A percentile compares a stretch with the other conserved stretches of the same genome.
Evolutionary conservation across 352 stramenopile species (phyloP).

Genomic region (Poterioochromonas sp.): DNA sequence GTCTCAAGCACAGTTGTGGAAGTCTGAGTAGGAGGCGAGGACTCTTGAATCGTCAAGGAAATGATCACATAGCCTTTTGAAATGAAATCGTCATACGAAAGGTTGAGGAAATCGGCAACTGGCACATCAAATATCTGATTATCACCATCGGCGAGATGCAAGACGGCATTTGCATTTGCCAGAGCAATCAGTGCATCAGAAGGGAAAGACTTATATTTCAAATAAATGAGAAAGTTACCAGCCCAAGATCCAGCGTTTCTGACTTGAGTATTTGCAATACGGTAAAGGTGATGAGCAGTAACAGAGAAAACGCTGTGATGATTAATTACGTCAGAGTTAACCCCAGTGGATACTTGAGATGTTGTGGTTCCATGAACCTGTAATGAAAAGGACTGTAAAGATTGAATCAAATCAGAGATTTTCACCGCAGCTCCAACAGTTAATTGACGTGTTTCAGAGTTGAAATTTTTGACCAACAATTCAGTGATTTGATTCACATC

Average conservation of each 20-base stretch:
- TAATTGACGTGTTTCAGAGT: not conserved
- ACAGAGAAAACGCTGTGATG: slow-evolving; percentile 46
- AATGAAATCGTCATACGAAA: not conserved
- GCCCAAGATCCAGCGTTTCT: slow-evolving; percentile 49
- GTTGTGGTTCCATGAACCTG: no score
- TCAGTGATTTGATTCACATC: slow-evolving; percentile 39
- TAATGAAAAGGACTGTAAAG: not conserved
- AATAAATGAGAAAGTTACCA: slow-evolving; percentile 48
- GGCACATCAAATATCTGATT: not conserved
- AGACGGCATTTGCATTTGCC: slow-evolving; percentile 45
- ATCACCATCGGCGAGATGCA: slow-evolving; percentile 35
- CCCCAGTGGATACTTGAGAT: not conserved
- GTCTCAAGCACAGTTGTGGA: slow-evolving; percentile 35
- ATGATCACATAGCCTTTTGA: not conserved
- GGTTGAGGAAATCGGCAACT: slow-evolving; percentile 1
- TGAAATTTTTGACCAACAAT: not conserved
- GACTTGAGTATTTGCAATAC: slow-evolving; percentile 58
- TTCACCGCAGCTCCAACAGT: slow-evolving; percentile 5
- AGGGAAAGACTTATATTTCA: slow-evolving; percentile 50
- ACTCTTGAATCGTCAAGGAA: not conserved
- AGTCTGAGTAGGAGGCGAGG: not conserved
- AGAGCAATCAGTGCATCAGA: slow-evolving; percentile 52
- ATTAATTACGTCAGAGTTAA: slow-evolving; percentile 35
- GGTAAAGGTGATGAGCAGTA: slow-evolving; percentile 47
- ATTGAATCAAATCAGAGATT: not conserved